Evolutionary conservation across 2,329 filamentous ascomycete species (phyloP).

Genomic region (Calonectria montana): DNA sequence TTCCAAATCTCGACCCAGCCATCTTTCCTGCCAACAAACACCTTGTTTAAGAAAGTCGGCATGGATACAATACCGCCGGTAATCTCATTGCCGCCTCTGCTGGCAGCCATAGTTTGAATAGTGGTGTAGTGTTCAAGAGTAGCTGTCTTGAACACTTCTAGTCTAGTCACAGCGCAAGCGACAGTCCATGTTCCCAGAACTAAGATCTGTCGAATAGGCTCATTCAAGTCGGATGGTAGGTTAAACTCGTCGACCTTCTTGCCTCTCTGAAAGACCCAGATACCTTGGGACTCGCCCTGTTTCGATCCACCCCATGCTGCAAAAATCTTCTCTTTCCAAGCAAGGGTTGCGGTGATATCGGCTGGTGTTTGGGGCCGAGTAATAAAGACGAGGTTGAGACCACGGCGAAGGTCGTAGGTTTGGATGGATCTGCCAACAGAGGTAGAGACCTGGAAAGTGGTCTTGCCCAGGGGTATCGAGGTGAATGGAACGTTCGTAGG

Average conservation of each 20-base stretch:
- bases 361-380: constrained; percentile 90
- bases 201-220: constrained; percentile 81
- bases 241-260: constrained; percentile 84
- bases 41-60: constrained; percentile 96
- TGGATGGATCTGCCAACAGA: constrained; percentile 91
- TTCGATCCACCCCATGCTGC: constrained; percentile 85
- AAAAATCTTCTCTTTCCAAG: constrained; percentile 88
- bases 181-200: constrained; percentile 94
- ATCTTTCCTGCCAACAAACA: constrained; percentile 88
- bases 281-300: constrained; percentile 67
- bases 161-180: constrained; percentile 77
- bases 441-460: constrained; percentile 96
- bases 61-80: constrained; percentile 86
- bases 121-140: constrained; percentile 93
- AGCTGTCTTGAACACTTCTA: constrained; percentile 90
- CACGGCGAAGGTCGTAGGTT: constrained; percentile 93
- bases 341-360: constrained; percentile 85
- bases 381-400: constrained; percentile 92
- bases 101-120: constrained; percentile 69
- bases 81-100: constrained; percentile 73
- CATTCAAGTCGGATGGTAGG: constrained; percentile 70
- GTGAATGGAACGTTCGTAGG: constrained; percentile 92
- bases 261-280: constrained; percentile 94
- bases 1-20: constrained; percentile 98
- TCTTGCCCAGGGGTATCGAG: constrained; percentile 88